Evolutionary conservation across 441 rosid species (phyloP), one percentile per base, ranked within the genome.

Genomic region (Euphorbia schlechtendalii): DNA sequence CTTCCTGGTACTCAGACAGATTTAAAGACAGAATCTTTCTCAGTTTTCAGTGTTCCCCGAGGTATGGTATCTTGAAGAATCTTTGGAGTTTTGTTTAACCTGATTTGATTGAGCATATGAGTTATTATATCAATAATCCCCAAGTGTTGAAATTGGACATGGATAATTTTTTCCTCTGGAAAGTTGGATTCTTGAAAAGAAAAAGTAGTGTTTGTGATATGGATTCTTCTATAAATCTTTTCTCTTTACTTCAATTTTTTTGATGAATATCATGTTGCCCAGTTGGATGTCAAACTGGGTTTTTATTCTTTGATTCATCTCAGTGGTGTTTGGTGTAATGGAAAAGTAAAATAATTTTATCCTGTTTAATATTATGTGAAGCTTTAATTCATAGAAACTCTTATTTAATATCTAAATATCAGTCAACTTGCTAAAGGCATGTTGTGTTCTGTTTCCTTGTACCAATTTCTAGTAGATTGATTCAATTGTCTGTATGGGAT

Each of bases 161-260:
- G 15, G 57, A 20, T 30, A 2, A 38, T 57, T 34, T 69, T 17
- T 70, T 63, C 59, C 28, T 21, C 22, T 51, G 24, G 55, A 20
- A 51, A 51, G 41, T 52, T 69, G 74, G 70, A 65, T 52, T 76
- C 57, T 75, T 71, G 61, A 79, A 68, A 73, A 48, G 64, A 69
- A 30, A 75, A 78, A 32, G 80, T 36, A 81, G 21, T n/a, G n/a
- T n/a, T n/a, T n/a, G n/a, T n/a, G n/a, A n/a, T n/a, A n/a, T n/a
- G n/a, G n/a, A n/a, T n/a, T n/a, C n/a, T n/a, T n/a, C n/a, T n/a
- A n/a, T n/a, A n/a, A n/a, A n/a, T n/a, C n/a, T n/a, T n/a, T n/a
- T 40, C 27, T n/a, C 21, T 40, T 14, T n/a, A 28, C 15, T 21
- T 18, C 18, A 1, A 20, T 27, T 36, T 34, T 59, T 27, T 25